A percentile compares a stretch with the other conserved stretches of the same genome.
Conservation (phyloP, 2,329 filamentous ascomycete genomes). For the Diaporthe australafricana region DNA sequence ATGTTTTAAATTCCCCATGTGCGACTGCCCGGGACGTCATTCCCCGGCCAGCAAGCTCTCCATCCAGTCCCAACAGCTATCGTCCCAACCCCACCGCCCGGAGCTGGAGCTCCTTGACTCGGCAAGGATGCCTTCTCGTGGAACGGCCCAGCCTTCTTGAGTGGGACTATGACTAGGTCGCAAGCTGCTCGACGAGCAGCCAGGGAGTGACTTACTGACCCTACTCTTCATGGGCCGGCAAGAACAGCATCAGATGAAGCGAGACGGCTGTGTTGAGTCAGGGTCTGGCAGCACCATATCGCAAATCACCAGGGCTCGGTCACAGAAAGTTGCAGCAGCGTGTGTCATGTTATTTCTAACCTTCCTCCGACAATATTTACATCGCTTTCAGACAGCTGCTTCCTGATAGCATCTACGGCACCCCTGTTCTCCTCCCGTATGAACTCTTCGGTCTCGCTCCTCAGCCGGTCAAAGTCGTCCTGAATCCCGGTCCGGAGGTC, state of each 20-base stretch:
- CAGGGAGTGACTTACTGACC: not conserved
- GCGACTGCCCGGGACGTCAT: not conserved
- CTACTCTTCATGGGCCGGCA: not conserved
- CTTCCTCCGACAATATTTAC: slow-evolving; percentile 12
- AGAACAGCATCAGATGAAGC: not conserved
- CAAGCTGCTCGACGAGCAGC: not conserved
- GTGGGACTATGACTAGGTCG: not conserved
- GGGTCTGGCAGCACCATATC: too few species aligned
- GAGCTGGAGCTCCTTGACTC: slow-evolving; percentile 20
- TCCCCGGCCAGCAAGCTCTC: not conserved
- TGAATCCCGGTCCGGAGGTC: slow-evolving; percentile 16
- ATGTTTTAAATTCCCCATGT: slow-evolving; percentile 15
- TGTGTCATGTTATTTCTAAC: slow-evolving; percentile 19
- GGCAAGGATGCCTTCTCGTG: not conserved
- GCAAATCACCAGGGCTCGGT: not conserved
- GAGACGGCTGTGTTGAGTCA: not conserved
- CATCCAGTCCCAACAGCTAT: not conserved
- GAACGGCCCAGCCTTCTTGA: slow-evolving; percentile 13
- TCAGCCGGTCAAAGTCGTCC: slow-evolving; percentile 13
- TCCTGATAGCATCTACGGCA: slow-evolving; percentile 4
- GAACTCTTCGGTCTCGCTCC: not conserved
- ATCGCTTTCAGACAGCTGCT: slow-evolving; percentile 19
- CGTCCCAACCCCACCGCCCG: not conserved
- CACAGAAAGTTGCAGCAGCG: not conserved
- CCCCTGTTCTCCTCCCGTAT: slow-evolving; percentile 4